phyloP scores from a whole-genome alignment of 176 grass and related monocot genomes.

The Lolium rigidum region DNA sequence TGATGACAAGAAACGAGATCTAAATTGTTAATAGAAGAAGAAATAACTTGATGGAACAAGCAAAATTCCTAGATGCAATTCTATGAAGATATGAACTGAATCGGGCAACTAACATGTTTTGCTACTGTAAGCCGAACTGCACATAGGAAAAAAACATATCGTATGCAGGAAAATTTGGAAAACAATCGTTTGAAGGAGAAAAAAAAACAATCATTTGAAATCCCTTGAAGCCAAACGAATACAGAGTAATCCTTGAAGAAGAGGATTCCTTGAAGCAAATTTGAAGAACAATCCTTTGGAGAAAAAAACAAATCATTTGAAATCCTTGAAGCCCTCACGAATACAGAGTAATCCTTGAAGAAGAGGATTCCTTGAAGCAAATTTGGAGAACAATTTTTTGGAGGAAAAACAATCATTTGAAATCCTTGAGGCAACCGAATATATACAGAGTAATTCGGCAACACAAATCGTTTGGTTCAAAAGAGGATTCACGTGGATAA shows the following conservation, averaged over 20 bases:
- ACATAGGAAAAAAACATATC: not conserved
- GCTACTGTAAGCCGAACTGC: not conserved
- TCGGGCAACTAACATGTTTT: not conserved
- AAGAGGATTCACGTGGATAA: not conserved
- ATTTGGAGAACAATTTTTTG: not conserved
- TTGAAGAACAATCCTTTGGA: too few species aligned
- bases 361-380: too few species aligned
- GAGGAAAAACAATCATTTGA: not conserved
- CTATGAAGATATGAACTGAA: not conserved
- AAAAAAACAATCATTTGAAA: too few species aligned
- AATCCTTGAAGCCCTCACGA: too few species aligned
- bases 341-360: too few species aligned
- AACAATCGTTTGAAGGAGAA: too few species aligned
- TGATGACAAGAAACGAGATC: conserved; percentile 30
- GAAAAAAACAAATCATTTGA: too few species aligned
- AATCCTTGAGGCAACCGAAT: not conserved
- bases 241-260: too few species aligned
- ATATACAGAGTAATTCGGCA: not conserved
- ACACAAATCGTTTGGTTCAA: not conserved
- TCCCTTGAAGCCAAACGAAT: too few species aligned
- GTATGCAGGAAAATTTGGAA: not conserved
- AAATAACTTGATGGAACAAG: conserved; percentile 10
- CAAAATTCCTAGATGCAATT: not conserved
- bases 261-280: not conserved
- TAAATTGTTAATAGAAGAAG: not conserved